Base-by-base conservation (phyloP, 495 filamentous ascomycete genomes). In the Delitschia confertaspora region DNA sequence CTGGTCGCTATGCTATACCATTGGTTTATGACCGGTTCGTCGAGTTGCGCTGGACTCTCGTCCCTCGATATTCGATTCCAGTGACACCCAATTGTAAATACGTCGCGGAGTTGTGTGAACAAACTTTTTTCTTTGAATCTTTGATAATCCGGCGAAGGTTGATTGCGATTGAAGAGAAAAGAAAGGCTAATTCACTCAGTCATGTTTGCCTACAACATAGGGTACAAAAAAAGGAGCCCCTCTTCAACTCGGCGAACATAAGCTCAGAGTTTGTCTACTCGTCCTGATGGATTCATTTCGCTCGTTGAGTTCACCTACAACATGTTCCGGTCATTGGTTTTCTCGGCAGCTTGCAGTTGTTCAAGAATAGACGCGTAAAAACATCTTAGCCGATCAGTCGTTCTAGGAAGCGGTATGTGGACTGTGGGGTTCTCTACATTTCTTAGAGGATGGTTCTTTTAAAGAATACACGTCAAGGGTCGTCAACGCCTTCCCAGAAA, bases 291-390 rank as follows among this genome's bases (percentile, higher is more conserved):
- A 1, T 6, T 44, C 1, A 6, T 49, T 1, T 0, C 14, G 0
- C 46, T 54, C 6, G n/a, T 33, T 3, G 51, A 54, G 22, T 0
- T 44, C 4, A 54, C 51, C 0, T 14, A 18, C 11, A 31, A 21
- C 25, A 46, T 68, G 14, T 53, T 21, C 34, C 60, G 62, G 57
- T 54, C 2, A 50, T 65, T 25, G 64, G 64, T 5, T 50, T 67
- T 2, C 37, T 67, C 0, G 59, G 64, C 16, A 61, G 62, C 2
- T 67, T 62, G 64, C 64, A 61, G 62, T 26, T 54, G 4, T 58
- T 58, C 27, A 48, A 60, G 2, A 59, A 63, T 32, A 61, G 60
- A 11, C 53, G 57, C 0, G n/a, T n/a, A 6, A 31, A 6, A 51
- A 67, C 43, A 53, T 50, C 4, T 14, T 64, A 25, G 46, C 42